Evolutionary conservation across 495 filamentous ascomycete species (phyloP), one percentile per base, ranked within the genome.

Genomic region (Darksidea phi): DNA sequence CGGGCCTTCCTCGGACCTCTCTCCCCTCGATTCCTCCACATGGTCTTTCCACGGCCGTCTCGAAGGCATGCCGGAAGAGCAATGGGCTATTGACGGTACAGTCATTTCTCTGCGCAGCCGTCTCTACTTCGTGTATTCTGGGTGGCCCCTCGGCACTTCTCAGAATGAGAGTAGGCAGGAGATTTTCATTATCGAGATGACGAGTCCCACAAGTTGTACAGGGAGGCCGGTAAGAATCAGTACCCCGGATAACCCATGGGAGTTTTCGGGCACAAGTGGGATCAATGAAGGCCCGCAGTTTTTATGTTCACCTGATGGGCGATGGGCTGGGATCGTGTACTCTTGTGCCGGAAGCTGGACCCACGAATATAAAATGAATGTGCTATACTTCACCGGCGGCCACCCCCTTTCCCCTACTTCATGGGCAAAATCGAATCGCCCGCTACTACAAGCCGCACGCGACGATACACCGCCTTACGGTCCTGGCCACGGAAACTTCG

Each of bases 221-320:
- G 57, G 57, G 21, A 50, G 17, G 8, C 63, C 71, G 0, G 49
- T 69, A 13, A 48, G 58, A 18, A 71, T 74, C 13, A 65, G 53
- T 34, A 67, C 66, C 17, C 72, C 71, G 0, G 49, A 52, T 17
- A 23, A 71, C 21, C 10, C 48, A 1, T 74, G 72, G 72, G 72
- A 74, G 48, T 61, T 50, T 26, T 55, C 56, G 1, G 71, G 66
- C 11, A 48, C 54, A 4, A 32, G 47, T 17, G 72, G 71, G 11
- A 71, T 74, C 20, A 73, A 72, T 54, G 72, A 74, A 48, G 72
- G 71, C 5, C 72, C 72, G 42, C 71, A 74, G 50, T 70, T 67
- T 51, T 57, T 73, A 15, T 59, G 28, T 36, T 59, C 63, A 20
- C 67, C 69, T 15, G 43, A 71, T 42, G 62, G 62, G 1, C 54